These are phyloP conservation scores for Ustilago shanxiensis DNA, from an alignment of 1,284 basidiomycete species.

Conservation along the genomic window DNA sequence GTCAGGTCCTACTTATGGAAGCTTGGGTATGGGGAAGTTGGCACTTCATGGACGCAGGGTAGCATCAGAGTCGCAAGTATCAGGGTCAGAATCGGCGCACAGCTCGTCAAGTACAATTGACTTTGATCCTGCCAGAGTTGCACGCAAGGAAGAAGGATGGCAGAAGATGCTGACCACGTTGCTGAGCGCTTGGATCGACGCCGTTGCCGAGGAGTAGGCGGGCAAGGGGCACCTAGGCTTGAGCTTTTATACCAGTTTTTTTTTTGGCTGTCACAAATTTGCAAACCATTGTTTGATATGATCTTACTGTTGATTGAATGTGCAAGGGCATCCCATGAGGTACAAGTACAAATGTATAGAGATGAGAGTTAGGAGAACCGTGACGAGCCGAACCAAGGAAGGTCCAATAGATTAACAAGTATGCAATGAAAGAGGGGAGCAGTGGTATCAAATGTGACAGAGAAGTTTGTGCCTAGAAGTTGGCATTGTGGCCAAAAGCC, in stretches of 20 bases:
- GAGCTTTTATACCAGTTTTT: not conserved
- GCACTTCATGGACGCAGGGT: constrained; percentile 36
- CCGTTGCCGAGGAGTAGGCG: constrained; percentile 76
- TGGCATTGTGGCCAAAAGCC: constrained; percentile 16
- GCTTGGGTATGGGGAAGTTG: constrained; percentile 43
- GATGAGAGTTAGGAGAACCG: not conserved
- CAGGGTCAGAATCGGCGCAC: not conserved
- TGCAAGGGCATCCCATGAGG: constrained; percentile 1
- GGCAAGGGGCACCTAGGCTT: not conserved
- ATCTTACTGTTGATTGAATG: constrained; percentile 3
- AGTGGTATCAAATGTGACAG: constrained; percentile 2
- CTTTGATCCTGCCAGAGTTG: constrained; percentile 81
- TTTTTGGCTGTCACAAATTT: not conserved
- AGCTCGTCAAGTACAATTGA: constrained; percentile 21
- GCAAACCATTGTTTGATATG: not conserved
- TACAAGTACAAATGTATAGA: constrained; percentile 21
- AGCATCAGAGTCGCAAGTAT: constrained; percentile 28
- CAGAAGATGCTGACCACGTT: constrained; percentile 79
- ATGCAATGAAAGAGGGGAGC: not conserved
- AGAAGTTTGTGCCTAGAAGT: not conserved
- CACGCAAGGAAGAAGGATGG: constrained; percentile 82
- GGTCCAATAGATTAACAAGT: constrained; percentile 7
- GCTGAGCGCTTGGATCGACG: constrained; percentile 78
- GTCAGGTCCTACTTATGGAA: constrained; percentile 19
- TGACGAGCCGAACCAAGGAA: not conserved